These are phyloP conservation scores for Neurospora sp. DNA, from an alignment of 495 filamentous ascomycete genomes.

Conservation along the genomic window DNA sequence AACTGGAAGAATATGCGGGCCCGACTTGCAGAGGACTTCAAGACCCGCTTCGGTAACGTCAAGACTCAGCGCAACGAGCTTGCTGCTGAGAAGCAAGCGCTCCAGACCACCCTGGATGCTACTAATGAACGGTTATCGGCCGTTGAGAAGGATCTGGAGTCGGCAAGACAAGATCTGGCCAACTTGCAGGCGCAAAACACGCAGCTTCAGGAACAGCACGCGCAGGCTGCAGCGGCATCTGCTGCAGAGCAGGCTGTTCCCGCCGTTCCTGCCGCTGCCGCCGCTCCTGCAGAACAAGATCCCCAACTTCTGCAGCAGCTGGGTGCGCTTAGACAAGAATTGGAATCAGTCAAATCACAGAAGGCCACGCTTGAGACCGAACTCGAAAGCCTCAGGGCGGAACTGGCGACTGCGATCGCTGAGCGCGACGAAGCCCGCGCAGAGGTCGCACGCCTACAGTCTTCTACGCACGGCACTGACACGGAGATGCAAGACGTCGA, in stretches of 20 bases:
- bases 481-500: conserved; percentile 26
- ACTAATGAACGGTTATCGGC: conserved; percentile 23
- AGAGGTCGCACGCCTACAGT: conserved; percentile 26
- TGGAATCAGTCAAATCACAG: conserved; percentile 30
- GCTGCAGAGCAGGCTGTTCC: conserved; percentile 5
- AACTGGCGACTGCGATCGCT: conserved; percentile 29
- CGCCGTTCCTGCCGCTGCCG: conserved; percentile 1
- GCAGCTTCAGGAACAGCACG: conserved; percentile 19
- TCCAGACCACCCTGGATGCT: conserved; percentile 25
- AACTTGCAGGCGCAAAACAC: conserved; percentile 27
- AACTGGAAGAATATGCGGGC: conserved; percentile 31
- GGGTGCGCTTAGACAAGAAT: conserved; percentile 21
- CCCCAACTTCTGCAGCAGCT: conserved; percentile 68
- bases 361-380: conserved; percentile 33
- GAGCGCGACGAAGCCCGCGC: conserved; percentile 40
- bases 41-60: conserved; percentile 29
- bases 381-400: conserved; percentile 34
- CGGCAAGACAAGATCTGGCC: conserved; percentile 25
- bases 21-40: conserved; percentile 38
- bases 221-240: conserved; percentile 4
- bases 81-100: conserved; percentile 25
- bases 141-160: conserved; percentile 27
- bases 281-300: conserved; percentile 13
- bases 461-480: conserved; percentile 24
- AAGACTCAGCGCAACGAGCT: conserved; percentile 33